phyloP scores from a whole-genome alignment of 371 early-diverging fungal genomes.

The Saksenaea vasiformis region DNA sequence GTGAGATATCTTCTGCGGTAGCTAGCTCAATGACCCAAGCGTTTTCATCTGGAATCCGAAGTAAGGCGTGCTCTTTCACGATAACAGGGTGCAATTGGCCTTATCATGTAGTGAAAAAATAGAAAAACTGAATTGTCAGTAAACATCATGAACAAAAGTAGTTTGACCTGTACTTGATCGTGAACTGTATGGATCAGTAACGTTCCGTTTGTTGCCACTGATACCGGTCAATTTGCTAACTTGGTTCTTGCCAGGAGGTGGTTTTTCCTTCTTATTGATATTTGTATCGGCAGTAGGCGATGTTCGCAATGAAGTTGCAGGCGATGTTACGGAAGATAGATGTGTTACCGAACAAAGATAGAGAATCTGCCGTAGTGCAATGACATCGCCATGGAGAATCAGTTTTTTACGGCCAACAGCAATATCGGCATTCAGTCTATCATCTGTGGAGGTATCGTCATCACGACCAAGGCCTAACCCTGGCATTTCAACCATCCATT shows the following conservation, averaged over 20 bases:
- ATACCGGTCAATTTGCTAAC: too few species aligned
- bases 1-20: slow-evolving; percentile 10
- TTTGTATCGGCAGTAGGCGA: not conserved
- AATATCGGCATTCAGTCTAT: slow-evolving; percentile 37
- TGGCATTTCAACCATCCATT: slow-evolving; percentile 29
- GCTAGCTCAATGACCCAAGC: slow-evolving; percentile 26
- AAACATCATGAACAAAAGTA: not conserved
- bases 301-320: not conserved
- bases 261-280: not conserved
- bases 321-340: not conserved
- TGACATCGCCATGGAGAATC: slow-evolving; percentile 28
- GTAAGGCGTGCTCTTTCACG: slow-evolving; percentile 20
- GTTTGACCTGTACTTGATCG: not conserved
- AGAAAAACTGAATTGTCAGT: not conserved
- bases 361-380: slow-evolving; percentile 39
- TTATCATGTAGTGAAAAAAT: not conserved
- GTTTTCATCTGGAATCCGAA: slow-evolving; percentile 14
- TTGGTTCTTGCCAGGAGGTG: not conserved
- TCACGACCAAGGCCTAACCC: slow-evolving; percentile 23
- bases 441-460: slow-evolving; percentile 23
- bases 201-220: too few species aligned
- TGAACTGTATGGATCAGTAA: not conserved
- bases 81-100: slow-evolving; percentile 10
- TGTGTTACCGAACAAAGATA: slow-evolving; percentile 22
- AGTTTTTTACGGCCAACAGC: slow-evolving; percentile 32